phyloP scores from a whole-genome alignment of 2,329 filamentous ascomycete genomes.

The Cytospora piceicola region DNA sequence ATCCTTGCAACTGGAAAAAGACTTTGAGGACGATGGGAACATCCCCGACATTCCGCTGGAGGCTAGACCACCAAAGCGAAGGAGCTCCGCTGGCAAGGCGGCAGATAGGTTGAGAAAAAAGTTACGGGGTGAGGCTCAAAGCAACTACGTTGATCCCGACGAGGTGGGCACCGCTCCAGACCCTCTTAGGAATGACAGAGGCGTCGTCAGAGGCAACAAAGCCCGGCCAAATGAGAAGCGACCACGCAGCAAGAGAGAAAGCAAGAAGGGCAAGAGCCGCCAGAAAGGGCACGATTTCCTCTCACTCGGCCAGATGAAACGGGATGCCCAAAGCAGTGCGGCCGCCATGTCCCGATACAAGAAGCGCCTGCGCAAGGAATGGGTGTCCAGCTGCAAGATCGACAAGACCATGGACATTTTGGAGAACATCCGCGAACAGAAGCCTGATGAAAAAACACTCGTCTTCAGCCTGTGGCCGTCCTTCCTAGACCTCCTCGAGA shows the following conservation, averaged over 20 bases:
- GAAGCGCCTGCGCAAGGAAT: conserved; percentile 35
- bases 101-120: not conserved
- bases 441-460: conserved; percentile 38
- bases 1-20: not conserved
- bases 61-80: conserved; percentile 4
- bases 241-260: conserved; percentile 15
- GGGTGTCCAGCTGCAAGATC: conserved; percentile 39
- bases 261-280: conserved; percentile 1
- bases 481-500: conserved; percentile 41
- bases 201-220: not conserved
- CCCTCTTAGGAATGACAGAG: not conserved
- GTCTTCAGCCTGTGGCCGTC: conserved; percentile 42
- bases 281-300: conserved; percentile 21
- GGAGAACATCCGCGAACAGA: conserved; percentile 33
- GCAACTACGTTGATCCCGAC: not conserved
- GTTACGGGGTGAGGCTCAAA: not conserved
- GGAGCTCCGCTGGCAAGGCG: not conserved
- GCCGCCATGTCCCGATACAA: conserved; percentile 37
- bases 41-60: not conserved
- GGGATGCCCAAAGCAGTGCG: conserved; percentile 34
- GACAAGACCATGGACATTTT: conserved; percentile 39
- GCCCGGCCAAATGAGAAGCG: not conserved
- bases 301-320: conserved; percentile 36
- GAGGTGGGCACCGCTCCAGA: too few species aligned
- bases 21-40: not conserved